Percentiles rank a stretch among this genome's conserved stretches.
Conservation (phyloP, 306 rosid genomes). For the Trifolium dubium region DNA sequence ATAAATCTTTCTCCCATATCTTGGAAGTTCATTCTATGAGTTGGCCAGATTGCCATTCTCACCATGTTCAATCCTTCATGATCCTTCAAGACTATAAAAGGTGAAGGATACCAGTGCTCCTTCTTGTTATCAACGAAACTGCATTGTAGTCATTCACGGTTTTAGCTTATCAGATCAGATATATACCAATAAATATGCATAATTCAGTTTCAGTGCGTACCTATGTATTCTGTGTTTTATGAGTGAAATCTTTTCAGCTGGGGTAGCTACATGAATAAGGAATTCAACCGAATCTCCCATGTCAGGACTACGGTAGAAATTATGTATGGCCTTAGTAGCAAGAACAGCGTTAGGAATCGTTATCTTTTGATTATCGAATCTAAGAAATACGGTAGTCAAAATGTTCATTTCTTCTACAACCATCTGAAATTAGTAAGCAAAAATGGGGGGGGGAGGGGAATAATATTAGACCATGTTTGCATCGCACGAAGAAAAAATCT, state of each 20-base stretch:
- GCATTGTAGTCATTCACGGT: conserved; percentile 35
- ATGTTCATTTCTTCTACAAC: conserved; percentile 98
- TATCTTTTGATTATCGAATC: conserved; percentile 68
- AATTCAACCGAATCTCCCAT: conserved; percentile 84
- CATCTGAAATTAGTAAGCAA: conserved; percentile 63
- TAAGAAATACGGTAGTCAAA: conserved; percentile 84
- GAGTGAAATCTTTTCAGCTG: conserved; percentile 64
- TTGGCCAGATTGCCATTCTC: conserved; percentile 67
- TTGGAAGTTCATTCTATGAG: conserved; percentile 84
- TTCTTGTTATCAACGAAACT: conserved; percentile 81
- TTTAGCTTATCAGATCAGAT: conserved; percentile 5
- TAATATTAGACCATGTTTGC: conserved; percentile 35
- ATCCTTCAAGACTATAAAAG: conserved; percentile 68
- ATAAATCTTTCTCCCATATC: conserved; percentile 77
- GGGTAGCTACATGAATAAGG: conserved; percentile 71
- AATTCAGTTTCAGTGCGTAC: conserved; percentile 45
- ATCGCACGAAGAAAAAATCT: neutral
- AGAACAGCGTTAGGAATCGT: conserved; percentile 75
- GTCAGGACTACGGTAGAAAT: conserved; percentile 94
- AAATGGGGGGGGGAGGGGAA: neutral
- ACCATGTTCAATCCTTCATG: conserved; percentile 59
- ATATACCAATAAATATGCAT: neutral
- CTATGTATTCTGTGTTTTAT: conserved; percentile 69
- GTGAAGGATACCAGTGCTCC: conserved; percentile 84
- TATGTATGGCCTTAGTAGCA: conserved; percentile 67